A percentile compares a stretch with the other conserved stretches of the same genome.
phyloP scores from a whole-genome alignment of 768 basidiomycete species.

The Coprinopsis cinerea region DNA sequence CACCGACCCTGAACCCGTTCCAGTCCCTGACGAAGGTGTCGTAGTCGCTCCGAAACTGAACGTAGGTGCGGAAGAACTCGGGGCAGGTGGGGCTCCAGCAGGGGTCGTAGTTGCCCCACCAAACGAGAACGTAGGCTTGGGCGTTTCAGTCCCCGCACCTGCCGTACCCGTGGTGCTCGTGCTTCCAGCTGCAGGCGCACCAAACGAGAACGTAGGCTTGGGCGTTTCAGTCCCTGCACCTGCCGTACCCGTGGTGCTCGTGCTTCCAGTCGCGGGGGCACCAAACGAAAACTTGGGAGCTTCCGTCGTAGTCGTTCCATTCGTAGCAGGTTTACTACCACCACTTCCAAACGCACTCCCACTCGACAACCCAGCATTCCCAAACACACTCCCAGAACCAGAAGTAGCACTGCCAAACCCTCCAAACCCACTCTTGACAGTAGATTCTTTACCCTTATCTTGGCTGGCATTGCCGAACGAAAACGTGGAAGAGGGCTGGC shows the following conservation, averaged over 20 bases:
- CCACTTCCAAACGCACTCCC: neutral
- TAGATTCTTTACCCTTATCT: constrained; percentile 2
- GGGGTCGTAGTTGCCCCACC: constrained; percentile 5
- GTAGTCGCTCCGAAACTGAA: constrained; percentile 3
- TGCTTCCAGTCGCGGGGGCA: constrained; percentile 12
- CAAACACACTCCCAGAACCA: neutral
- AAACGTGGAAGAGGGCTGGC: neutral
- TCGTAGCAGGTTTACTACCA: constrained; percentile 11
- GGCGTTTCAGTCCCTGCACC: constrained; percentile 13
- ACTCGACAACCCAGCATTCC: neutral
- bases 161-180: neutral
- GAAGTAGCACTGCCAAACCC: neutral
- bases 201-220: constrained; percentile 19
- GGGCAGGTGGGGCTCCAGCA: neutral
- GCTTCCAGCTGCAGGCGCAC: constrained; percentile 13
- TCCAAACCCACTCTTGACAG: neutral
- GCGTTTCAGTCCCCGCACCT: constrained; percentile 10
- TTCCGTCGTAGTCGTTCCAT: neutral
- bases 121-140: constrained; percentile 20
- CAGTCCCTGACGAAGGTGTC: constrained; percentile 3
- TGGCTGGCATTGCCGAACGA: neutral
- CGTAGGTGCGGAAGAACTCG: neutral
- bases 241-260: neutral
- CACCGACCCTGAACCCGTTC: neutral
- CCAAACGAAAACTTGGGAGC: constrained; percentile 17